Evolutionary conservation across 148 eudicot species (phyloP), one percentile per base, ranked within the genome.

Genomic region (Camellia granthamiana): DNA sequence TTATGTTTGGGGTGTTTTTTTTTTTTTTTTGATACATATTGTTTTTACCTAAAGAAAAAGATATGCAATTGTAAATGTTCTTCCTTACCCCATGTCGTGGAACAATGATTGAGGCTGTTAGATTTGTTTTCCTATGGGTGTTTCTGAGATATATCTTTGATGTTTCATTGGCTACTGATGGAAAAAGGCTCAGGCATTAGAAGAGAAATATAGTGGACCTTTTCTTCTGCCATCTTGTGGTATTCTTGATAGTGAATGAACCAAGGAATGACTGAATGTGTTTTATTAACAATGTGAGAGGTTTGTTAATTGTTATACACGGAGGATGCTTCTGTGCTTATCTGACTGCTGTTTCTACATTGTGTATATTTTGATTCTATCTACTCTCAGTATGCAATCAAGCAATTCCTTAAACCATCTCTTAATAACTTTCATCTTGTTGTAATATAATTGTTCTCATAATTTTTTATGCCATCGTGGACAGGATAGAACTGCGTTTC

Each of bases 401-500:
- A 21, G 44, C 42, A 52, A 72, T 72, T 47, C 60, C 3, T 56
- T 56, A 9, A 19, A 11, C 60, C 76, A 72, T 52, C 44, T 51
- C 43, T 51, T 72, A 11, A 6, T 23, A 47, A 51, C 41, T 21
- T 72, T 38, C 10, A 7, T 54, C 30, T 10, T 23, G 65, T 58
- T 2, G 15, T 68, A 70, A 54, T 49, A 18, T 23, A 23, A 21
- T 63, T 75, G 47, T 47, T 73, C 46, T 58, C 44, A 59, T 30
- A 43, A 76, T 49, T 69, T 41, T 30, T 14, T 41, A 51, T 23
- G 74, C 66, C 73, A 61, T 79, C 70, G 76, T 87, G 84, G 73
- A 85, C 97, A 93, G 97, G 99, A 95, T 87, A 85, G 92, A 87
- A 95, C 97, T 55, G 92, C 99, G 65, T 83, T 80, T 71, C 81